Conservation (phyloP, 2,329 filamentous ascomycete genomes). For the Tolypocladium inflatum region DNA sequence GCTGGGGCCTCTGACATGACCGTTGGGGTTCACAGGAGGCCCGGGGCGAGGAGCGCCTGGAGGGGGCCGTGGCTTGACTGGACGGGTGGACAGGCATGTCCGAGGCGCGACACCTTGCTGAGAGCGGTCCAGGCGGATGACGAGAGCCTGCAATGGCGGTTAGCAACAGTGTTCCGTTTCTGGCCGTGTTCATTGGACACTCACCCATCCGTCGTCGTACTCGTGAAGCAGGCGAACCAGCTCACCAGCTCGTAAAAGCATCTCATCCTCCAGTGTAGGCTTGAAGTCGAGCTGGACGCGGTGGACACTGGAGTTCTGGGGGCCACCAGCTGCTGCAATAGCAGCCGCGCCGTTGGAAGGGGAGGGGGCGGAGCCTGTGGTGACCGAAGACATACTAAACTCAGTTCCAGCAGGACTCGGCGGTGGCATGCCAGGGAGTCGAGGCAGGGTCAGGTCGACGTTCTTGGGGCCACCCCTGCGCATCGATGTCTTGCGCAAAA, state of each 20-base stretch:
- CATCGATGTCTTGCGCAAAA: constrained; percentile 46
- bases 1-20: constrained; percentile 12
- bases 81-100: constrained; percentile 84
- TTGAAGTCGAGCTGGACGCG: constrained; percentile 92
- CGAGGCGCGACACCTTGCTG: constrained; percentile 88
- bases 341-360: constrained; percentile 37
- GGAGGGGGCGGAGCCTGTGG: constrained; percentile 33
- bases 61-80: constrained; percentile 71
- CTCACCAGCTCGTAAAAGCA: constrained; percentile 71
- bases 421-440: constrained; percentile 27
- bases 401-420: constrained; percentile 56
- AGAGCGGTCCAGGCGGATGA: constrained; percentile 80
- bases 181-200: constrained; percentile 22
- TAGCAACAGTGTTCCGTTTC: not conserved
- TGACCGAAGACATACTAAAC: constrained; percentile 47
- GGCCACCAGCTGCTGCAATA: constrained; percentile 53
- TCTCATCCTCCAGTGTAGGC: constrained; percentile 85
- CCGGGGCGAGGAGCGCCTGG: constrained; percentile 39
- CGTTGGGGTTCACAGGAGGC: constrained; percentile 37
- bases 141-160: constrained; percentile 54
- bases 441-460: constrained; percentile 43
- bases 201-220: constrained; percentile 97
- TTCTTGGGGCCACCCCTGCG: constrained; percentile 41
- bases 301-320: constrained; percentile 59
- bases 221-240: constrained; percentile 86